These are phyloP conservation scores for Pyrenochaeta sp. DNA, from an alignment of 2,329 filamentous ascomycete species.

Conservation along the genomic window DNA sequence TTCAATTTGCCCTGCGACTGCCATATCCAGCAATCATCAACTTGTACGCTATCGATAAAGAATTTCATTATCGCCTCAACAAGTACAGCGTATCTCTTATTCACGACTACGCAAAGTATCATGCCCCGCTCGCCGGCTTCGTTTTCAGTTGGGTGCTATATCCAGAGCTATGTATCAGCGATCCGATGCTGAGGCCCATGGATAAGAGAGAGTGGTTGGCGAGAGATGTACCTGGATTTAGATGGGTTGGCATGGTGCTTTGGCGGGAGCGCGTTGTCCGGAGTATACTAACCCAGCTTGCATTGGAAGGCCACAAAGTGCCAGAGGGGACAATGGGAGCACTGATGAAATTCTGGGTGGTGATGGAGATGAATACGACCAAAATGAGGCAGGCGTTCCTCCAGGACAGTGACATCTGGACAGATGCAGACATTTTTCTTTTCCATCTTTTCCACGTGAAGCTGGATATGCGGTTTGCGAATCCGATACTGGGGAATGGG, in stretches of 20 bases:
- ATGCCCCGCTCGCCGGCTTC: constrained; percentile 63
- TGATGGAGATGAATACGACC: constrained; percentile 72
- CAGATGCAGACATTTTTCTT: constrained; percentile 67
- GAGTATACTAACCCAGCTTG: constrained; percentile 68
- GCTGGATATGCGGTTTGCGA: constrained; percentile 73
- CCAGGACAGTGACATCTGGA: constrained; percentile 63
- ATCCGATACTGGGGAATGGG: constrained; percentile 66
- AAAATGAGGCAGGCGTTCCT: constrained; percentile 64
- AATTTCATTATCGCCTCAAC: constrained; percentile 49
- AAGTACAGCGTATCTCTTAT: constrained; percentile 67
- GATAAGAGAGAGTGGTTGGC: constrained; percentile 43
- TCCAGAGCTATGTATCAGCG: constrained; percentile 63
- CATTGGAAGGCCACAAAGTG: constrained; percentile 63
- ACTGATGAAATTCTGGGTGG: constrained; percentile 72
- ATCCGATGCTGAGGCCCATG: constrained; percentile 63
- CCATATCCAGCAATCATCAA: constrained; percentile 29
- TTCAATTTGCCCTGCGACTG: constrained; percentile 41
- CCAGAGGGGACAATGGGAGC: constrained; percentile 61
- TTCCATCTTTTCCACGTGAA: constrained; percentile 74
- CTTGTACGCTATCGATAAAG: constrained; percentile 51
- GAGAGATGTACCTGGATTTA: constrained; percentile 66
- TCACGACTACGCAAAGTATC: constrained; percentile 61
- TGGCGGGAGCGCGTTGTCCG: constrained; percentile 52
- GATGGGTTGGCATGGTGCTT: constrained; percentile 73
- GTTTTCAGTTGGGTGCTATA: constrained; percentile 72